Evolutionary conservation across 768 basidiomycete genomes (phyloP), one percentile per base, ranked within the genome.

Genomic region (Coprinopsis cinerea): DNA sequence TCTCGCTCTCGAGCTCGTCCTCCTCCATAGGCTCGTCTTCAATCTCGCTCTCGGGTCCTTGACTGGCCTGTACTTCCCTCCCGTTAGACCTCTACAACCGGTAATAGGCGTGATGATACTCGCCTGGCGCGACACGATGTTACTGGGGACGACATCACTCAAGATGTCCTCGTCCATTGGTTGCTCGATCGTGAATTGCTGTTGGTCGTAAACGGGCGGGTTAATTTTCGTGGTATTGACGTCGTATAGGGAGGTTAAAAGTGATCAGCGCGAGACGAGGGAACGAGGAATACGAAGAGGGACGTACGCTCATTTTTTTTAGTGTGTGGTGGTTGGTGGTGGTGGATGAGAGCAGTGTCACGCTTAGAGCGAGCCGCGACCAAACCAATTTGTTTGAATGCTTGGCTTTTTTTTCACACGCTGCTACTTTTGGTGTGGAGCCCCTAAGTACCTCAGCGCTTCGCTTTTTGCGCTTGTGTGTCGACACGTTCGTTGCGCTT

Each of bases 101-200:
- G 51, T 32, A 47, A 49, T 49, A 46, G 0, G 39, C 14, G 14
- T 42, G 1, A 34, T 24, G 14, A 44, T 28, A 23, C 40, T 10
- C 30, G 86, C 91, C 73, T 90, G 87, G 60, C 92, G 81, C 48
- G 91, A 93, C 40, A 93, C 84, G 55, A 94, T 91, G 62, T 92
- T 90, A 64, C 85, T 88, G 1, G 92, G 92, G 6, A 95, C 83
- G 50, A 94, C 80, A 64, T 95, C 92, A 59, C 88, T 90, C 53
- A 96, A 76, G 44, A 91, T 84, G 64, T 94, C 92, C 47, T 92
- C 92, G 10, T 79, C 76, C 63, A 69, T 70, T 22, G 66, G 60
- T 32, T 67, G 64, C 22, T 61, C 65, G 0, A 71, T 58, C 10
- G 70, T 74, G 49, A 74, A 73, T 22, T 69, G 57, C 72, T 73